Evolutionary conservation across 2,329 filamentous ascomycete species (phyloP), one percentile per base, ranked within the genome.

Genomic region (Colletotrichum noveboracense): DNA sequence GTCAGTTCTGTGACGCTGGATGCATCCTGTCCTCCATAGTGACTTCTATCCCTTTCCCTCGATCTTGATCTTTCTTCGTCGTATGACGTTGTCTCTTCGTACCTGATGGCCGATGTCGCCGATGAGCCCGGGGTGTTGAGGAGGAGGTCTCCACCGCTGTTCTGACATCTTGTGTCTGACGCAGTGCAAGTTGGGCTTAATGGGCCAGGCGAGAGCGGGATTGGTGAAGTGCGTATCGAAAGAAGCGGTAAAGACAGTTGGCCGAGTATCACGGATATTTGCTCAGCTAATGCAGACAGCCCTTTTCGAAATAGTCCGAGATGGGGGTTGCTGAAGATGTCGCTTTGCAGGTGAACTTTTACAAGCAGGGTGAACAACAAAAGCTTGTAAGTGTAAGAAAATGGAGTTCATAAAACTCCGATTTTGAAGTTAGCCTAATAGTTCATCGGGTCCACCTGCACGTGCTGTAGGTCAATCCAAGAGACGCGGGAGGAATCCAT

Each of bases 1-100:
- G 71, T 72, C 26, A 77, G 58, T 4, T 77, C 74, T 12, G 62
- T 58, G 18, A 65, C 32, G 2, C 36, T 48, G 2, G 71, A 36
- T 5, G 43, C 48, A 70, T 58, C 58, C 7, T 58, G 55, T 0
- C 6, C 36, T 5, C 8, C 32, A 65, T 70, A 36, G 48, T 18
- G 43, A 10, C 8, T 13, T 12, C 43, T 58, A 8, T 65, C 66
- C 58, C 66, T 36, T 32, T 70, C 66, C 14, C 66, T 48, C 5
- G 43, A 70, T 28, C 58, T 28, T 26, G 56, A 43, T 5, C 71
- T 34, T 7, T 58, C 56, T 16, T 48, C 43, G 10, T 72, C 61
- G 10, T 43, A 56, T 26, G 65, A 28, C 36, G 48, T 60, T 43
- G 48, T 32, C 26, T 68, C 66, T 16, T 74, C 58, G 12, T 64